Evolutionary conservation across 176 grass and related monocot genomes (phyloP).

Genomic region (Oryza longistaminata): DNA sequence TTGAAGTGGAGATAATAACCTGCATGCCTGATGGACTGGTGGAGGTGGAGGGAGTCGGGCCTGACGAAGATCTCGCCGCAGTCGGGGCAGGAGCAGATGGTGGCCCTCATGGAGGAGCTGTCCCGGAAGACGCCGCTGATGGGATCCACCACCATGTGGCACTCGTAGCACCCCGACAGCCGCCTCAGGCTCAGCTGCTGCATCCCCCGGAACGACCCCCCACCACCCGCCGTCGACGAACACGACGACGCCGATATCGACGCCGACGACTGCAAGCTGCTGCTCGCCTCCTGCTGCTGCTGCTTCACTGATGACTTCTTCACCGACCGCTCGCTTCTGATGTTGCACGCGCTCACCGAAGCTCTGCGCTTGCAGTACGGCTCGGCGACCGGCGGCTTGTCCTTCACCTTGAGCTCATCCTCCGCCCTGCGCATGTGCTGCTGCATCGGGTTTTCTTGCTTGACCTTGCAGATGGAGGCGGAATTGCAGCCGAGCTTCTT

Average conservation of each 20-base stretch:
- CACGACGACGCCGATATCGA: conserved; percentile 31
- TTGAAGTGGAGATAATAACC: neutral
- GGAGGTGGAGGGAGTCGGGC: conserved; percentile 68
- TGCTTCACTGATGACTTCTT: conserved; percentile 61
- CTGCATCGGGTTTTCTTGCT: conserved; percentile 29
- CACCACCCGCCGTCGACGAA: conserved; percentile 44
- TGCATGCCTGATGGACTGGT: conserved; percentile 77
- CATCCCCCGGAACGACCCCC: conserved; percentile 75
- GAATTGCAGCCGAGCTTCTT: conserved; percentile 54
- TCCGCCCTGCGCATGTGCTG: neutral
- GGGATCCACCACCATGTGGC: conserved; percentile 83
- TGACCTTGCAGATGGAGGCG: conserved; percentile 68
- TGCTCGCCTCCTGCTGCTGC: conserved; percentile 29
- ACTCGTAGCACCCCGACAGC: conserved; percentile 96
- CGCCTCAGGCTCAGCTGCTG: conserved; percentile 43
- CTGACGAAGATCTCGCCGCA: conserved; percentile 87
- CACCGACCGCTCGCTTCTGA: conserved; percentile 43
- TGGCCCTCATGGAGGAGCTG: conserved; percentile 44
- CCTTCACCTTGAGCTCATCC: neutral
- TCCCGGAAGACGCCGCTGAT: conserved; percentile 51
- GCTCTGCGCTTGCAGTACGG: conserved; percentile 64
- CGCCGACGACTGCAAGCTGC: conserved; percentile 17
- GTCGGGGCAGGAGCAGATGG: conserved; percentile 73
- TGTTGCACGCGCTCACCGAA: conserved; percentile 53
- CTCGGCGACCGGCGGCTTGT: neutral